Conservation (phyloP, 176 grass and related monocot genomes). For the Dendrocalamus sinicus region DNA sequence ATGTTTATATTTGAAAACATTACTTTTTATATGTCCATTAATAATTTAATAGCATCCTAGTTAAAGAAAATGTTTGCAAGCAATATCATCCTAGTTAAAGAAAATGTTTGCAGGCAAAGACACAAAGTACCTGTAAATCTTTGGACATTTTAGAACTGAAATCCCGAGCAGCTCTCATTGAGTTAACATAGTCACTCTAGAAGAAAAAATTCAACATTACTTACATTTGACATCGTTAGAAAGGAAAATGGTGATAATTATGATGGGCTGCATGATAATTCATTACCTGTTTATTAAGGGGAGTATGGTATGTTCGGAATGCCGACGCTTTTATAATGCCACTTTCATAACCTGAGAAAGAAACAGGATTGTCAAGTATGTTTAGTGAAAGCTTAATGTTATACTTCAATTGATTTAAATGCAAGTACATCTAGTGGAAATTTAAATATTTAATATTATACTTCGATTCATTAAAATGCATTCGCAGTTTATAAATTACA, state of each 20-base stretch:
- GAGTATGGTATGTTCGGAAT: conserved; percentile 96
- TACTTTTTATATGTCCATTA: conserved; percentile 15
- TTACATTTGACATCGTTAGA: conserved; percentile 42
- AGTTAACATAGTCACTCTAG: conserved; percentile 94
- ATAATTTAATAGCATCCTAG: not conserved
- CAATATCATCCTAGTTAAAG: not conserved
- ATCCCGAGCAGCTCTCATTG: conserved; percentile 85
- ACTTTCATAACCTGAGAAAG: conserved; percentile 76
- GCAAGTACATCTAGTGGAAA: not conserved
- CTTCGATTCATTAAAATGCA: not conserved
- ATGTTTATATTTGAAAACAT: conserved; percentile 14
- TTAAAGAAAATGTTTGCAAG: too few species aligned
- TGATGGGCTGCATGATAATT: conserved; percentile 33
- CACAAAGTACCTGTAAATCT: conserved; percentile 75
- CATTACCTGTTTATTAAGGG: conserved; percentile 95
- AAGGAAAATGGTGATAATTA: conserved; percentile 10
- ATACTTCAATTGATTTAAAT: conserved; percentile 19
- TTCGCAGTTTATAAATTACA: conserved; percentile 19
- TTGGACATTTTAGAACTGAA: conserved; percentile 89
- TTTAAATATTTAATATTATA: not conserved
- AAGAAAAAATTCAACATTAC: conserved; percentile 28
- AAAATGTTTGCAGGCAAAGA: conserved; percentile 17
- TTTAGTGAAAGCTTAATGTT: conserved; percentile 23
- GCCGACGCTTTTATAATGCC: conserved; percentile 79
- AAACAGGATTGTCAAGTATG: conserved; percentile 28